Evolutionary conservation across 2,329 filamentous ascomycete species (phyloP).

Genomic region (Aspergillus sp.): DNA sequence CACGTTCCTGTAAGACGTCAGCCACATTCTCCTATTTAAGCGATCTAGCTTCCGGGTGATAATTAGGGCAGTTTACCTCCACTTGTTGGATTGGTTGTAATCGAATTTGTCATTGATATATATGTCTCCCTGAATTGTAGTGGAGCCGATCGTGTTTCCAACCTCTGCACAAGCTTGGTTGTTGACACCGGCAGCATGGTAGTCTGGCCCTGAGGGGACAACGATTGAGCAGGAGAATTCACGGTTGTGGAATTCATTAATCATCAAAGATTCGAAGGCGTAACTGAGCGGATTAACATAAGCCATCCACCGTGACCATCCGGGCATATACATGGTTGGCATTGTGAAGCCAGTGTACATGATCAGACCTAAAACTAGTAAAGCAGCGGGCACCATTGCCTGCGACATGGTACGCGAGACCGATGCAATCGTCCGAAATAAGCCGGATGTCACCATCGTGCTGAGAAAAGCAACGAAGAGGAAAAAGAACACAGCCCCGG

Average conservation of each 20-base stretch:
- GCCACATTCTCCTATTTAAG: no score
- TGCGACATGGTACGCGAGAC: slow-evolving; percentile 66
- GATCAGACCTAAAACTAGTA: slow-evolving; percentile 34
- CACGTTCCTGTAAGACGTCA: slow-evolving; percentile 50
- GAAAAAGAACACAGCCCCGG: slow-evolving; percentile 81
- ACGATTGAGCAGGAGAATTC: slow-evolving; percentile 54
- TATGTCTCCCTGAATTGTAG: slow-evolving; percentile 59
- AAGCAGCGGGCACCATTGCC: slow-evolving; percentile 52
- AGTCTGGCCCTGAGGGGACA: slow-evolving; percentile 45
- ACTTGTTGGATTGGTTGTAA: slow-evolving; percentile 62
- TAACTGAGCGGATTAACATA: slow-evolving; percentile 77
- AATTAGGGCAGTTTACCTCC: slow-evolving; percentile 42
- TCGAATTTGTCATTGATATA: slow-evolving; percentile 58
- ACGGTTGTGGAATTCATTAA: slow-evolving; percentile 75
- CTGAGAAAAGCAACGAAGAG: slow-evolving; percentile 71
- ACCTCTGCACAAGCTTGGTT: slow-evolving; percentile 54
- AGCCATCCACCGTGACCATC: slow-evolving; percentile 78
- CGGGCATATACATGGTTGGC: slow-evolving; percentile 61
- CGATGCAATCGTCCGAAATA: slow-evolving; percentile 76
- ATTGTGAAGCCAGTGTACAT: slow-evolving; percentile 52
- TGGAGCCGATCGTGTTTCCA: slow-evolving; percentile 49
- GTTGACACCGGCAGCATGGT: slow-evolving; percentile 31
- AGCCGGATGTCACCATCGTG: slow-evolving; percentile 76
- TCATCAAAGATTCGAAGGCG: slow-evolving; percentile 76
- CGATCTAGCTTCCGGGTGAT: no score